Conservation (phyloP, 139 green algal genomes). For the Ostreobium quekettii region DNA sequence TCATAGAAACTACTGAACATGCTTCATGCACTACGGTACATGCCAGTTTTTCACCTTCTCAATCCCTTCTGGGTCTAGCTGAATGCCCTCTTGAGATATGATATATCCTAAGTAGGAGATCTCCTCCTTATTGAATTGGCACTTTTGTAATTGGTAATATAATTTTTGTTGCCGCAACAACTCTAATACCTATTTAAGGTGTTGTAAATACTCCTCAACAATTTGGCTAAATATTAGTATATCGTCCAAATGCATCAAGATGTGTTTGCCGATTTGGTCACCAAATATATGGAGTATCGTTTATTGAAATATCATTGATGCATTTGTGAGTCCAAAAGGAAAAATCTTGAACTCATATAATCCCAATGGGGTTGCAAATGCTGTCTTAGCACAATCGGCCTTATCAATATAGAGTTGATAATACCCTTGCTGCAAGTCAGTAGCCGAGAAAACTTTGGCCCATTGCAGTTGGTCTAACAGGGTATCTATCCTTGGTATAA, state of each 20-base stretch:
- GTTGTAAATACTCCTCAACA: slow-evolving; percentile 7
- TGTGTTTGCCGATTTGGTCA: background rate
- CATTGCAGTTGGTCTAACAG: slow-evolving; percentile 17
- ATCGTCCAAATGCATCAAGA: slow-evolving; percentile 28
- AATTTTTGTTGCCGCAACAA: slow-evolving; percentile 16
- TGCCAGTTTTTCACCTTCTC: no score
- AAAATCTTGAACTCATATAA: slow-evolving; percentile 10
- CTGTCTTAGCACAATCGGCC: background rate
- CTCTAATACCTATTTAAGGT: slow-evolving; percentile 1
- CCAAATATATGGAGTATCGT: slow-evolving; percentile 3
- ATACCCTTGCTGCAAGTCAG: slow-evolving; percentile 27
- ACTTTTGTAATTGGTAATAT: slow-evolving; percentile 24
- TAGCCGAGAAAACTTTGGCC: slow-evolving; percentile 22
- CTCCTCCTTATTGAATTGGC: no score
- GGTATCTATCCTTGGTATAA: slow-evolving; percentile 10
- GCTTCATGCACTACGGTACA: no score
- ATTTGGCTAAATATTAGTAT: background rate
- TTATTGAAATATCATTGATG: slow-evolving; percentile 12
- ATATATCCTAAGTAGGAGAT: no score
- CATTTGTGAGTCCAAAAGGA: slow-evolving; percentile 24
- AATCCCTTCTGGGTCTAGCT: no score
- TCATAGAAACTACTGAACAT: no score
- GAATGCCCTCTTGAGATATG: no score
- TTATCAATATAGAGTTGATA: slow-evolving; percentile 20
- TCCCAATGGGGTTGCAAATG: slow-evolving; percentile 19